Evolutionary conservation across 257 asterid species (phyloP).

Genomic region (Perilla frutescens): DNA sequence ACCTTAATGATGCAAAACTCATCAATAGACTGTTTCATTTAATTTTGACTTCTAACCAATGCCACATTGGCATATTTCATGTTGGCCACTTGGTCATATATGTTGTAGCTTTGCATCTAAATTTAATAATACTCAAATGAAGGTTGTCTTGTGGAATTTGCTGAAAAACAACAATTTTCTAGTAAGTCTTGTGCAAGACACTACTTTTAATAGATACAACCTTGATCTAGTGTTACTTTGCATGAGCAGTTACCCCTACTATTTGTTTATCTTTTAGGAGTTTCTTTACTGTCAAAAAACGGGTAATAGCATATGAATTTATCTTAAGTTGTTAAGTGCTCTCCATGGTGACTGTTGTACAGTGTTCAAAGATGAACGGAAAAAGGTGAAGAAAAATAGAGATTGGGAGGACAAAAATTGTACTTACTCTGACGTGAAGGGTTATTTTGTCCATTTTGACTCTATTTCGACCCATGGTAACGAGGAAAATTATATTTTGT

Average conservation of each 20-base stretch:
- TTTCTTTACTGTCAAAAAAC: neutral
- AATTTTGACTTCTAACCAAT: neutral
- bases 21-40: neutral
- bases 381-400: slow-evolving; percentile 46
- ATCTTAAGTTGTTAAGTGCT: slow-evolving; percentile 7
- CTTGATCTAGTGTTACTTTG: slow-evolving; percentile 2
- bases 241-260: neutral
- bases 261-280: neutral
- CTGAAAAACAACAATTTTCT: neutral
- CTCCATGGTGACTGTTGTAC: slow-evolving; percentile 35
- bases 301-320: neutral
- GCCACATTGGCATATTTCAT: neutral
- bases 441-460: slow-evolving; percentile 65
- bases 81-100: neutral
- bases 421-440: slow-evolving; percentile 38
- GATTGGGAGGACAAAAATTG: slow-evolving; percentile 36
- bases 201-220: neutral
- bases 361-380: slow-evolving; percentile 79
- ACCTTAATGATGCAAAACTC: neutral
- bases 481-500: slow-evolving; percentile 41
- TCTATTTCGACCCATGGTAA: slow-evolving; percentile 39
- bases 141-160: neutral
- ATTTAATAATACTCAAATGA: neutral
- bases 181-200: neutral
- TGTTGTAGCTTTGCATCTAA: neutral